A percentile compares a stretch with the other conserved stretches of the same genome.
phyloP scores from a whole-genome alignment of 495 filamentous ascomycete species.

The Immersiella caudata region DNA sequence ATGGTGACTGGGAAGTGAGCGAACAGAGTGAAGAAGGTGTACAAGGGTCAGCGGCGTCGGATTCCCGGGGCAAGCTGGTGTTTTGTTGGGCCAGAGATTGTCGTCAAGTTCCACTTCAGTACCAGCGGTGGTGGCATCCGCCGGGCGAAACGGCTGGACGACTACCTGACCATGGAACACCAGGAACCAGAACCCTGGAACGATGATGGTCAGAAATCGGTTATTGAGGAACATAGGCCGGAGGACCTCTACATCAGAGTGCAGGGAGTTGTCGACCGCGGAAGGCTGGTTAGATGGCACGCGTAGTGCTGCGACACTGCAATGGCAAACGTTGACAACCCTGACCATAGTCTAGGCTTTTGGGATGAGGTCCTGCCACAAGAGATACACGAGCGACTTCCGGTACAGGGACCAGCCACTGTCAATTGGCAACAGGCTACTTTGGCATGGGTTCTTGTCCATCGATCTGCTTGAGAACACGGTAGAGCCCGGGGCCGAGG shows the following conservation, averaged over 20 bases:
- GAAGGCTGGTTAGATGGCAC: constrained; percentile 8
- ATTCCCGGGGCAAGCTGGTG: no score
- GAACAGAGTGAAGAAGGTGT: neutral
- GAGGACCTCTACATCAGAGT: neutral
- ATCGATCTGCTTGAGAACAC: neutral
- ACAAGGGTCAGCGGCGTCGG: no score
- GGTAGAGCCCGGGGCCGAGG: no score
- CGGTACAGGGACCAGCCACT: neutral
- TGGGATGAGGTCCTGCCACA: neutral
- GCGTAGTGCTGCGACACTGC: constrained; percentile 2
- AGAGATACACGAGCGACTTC: neutral
- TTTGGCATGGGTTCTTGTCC: constrained; percentile 3
- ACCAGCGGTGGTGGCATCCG: neutral
- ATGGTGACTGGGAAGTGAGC: neutral
- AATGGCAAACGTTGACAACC: neutral
- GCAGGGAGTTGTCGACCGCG: constrained; percentile 14
- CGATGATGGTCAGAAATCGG: neutral
- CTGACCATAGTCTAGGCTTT: neutral
- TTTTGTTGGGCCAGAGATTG: no score
- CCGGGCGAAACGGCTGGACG: neutral
- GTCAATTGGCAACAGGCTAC: neutral
- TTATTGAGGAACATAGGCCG: neutral
- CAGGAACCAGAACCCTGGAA: no score
- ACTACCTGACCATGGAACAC: neutral
- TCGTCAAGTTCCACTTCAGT: no score